A percentile compares a stretch with the other conserved stretches of the same genome.
phyloP scores from a whole-genome alignment of 768 basidiomycete genomes.

The Holtermannia corniformis region DNA sequence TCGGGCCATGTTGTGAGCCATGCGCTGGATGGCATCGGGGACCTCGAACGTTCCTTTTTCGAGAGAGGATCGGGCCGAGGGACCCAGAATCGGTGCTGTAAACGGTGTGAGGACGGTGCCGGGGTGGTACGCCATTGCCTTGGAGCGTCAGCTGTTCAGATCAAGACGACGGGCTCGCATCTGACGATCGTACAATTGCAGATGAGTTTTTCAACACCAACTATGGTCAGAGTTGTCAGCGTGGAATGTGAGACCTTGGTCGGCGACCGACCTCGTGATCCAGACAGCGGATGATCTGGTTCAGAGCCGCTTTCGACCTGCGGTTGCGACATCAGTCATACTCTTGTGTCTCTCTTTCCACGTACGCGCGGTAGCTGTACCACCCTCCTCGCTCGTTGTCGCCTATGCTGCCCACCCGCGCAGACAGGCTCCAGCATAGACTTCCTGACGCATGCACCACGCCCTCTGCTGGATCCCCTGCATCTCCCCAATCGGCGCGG shows the following conservation, averaged over 20 bases:
- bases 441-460: slow-evolving; percentile 25
- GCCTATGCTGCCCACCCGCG: slow-evolving; percentile 43
- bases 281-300: slow-evolving; percentile 42
- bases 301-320: slow-evolving; percentile 45
- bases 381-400: slow-evolving; percentile 44
- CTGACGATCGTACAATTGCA: slow-evolving; percentile 35
- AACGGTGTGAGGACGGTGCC: slow-evolving; percentile 40
- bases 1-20: slow-evolving; percentile 24
- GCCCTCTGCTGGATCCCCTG: slow-evolving; percentile 39
- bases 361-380: slow-evolving; percentile 38
- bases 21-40: slow-evolving; percentile 34
- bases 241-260: slow-evolving; percentile 1
- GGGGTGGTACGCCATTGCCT: slow-evolving; percentile 38
- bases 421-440: slow-evolving; percentile 41
- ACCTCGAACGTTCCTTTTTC: slow-evolving; percentile 39
- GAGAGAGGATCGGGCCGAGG: slow-evolving; percentile 26
- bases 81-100: slow-evolving; percentile 34
- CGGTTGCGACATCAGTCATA: not conserved
- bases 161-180: too few species aligned
- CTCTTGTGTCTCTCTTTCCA: not conserved
- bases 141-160: slow-evolving; percentile 19
- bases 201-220: slow-evolving; percentile 39
- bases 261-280: slow-evolving; percentile 41
- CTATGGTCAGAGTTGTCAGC: slow-evolving; percentile 7
- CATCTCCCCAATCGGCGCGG: slow-evolving; percentile 5